phyloP scores from a whole-genome alignment of 1,284 basidiomycete species.

The Phylloporus sp. region DNA sequence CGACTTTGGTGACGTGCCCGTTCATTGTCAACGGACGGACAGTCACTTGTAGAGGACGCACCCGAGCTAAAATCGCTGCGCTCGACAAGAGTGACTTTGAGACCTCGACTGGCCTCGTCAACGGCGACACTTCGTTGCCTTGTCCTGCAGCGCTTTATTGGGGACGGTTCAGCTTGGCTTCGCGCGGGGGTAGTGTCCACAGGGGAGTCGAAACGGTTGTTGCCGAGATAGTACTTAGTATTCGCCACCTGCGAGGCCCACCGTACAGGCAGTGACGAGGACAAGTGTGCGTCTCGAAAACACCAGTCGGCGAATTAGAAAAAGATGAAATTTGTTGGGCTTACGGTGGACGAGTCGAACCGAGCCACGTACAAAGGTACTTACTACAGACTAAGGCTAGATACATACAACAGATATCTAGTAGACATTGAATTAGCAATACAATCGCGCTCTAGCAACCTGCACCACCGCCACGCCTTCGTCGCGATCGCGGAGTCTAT shows the following conservation, averaged over 20 bases:
- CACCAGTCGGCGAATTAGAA: conserved; percentile 49
- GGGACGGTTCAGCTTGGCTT: conserved; percentile 68
- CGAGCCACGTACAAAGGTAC: neutral
- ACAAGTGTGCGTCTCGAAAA: conserved; percentile 64
- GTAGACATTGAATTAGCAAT: neutral
- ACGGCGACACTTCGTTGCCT: conserved; percentile 72
- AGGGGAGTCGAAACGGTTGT: conserved; percentile 68
- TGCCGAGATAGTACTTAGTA: conserved; percentile 76
- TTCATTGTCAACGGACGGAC: conserved; percentile 46
- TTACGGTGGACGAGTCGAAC: neutral
- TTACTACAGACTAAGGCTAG: too few species aligned
- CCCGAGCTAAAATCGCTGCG: conserved; percentile 92
- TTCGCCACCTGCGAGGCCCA: conserved; percentile 61
- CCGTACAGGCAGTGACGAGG: conserved; percentile 58
- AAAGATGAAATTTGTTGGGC: neutral
- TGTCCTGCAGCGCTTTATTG: conserved; percentile 23
- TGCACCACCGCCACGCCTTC: conserved; percentile 37
- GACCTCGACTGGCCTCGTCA: conserved; percentile 91
- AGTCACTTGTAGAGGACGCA: conserved; percentile 40
- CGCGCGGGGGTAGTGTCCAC: conserved; percentile 78
- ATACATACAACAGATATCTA: neutral
- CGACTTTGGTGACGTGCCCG: conserved; percentile 94
- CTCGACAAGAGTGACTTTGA: conserved; percentile 94
- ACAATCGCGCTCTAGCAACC: conserved; percentile 3
- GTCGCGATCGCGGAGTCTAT: conserved; percentile 64